A percentile compares a stretch with the other conserved stretches of the same genome.
phyloP scores from a whole-genome alignment of 768 basidiomycete species.

The button mushroom (Agaricus bisporus) region DNA sequence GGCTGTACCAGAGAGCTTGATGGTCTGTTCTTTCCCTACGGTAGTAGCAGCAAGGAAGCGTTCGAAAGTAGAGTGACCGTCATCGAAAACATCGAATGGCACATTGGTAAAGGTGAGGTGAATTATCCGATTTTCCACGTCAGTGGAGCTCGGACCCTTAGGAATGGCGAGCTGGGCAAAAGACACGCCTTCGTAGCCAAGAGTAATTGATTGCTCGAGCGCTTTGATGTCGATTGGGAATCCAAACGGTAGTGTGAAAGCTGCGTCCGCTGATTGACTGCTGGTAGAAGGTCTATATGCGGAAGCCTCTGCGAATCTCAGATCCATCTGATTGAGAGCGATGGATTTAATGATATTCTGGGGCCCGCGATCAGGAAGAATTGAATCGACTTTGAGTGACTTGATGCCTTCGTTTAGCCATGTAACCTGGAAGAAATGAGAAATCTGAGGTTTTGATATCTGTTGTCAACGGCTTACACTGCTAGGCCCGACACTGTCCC shows the following conservation, averaged over 20 bases:
- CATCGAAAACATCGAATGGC: slow-evolving; percentile 50
- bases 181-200: slow-evolving; percentile 42
- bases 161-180: slow-evolving; percentile 62
- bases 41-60: slow-evolving; percentile 60
- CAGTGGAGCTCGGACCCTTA: slow-evolving; percentile 48
- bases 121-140: slow-evolving; percentile 57
- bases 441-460: neutral
- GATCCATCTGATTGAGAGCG: slow-evolving; percentile 47
- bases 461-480: slow-evolving; percentile 32
- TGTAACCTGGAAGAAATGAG: slow-evolving; percentile 38
- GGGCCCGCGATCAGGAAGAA: slow-evolving; percentile 57
- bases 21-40: slow-evolving; percentile 33
- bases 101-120: slow-evolving; percentile 52
- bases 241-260: slow-evolving; percentile 61
- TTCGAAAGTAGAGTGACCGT: slow-evolving; percentile 47
- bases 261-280: slow-evolving; percentile 53
- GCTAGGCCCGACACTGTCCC: slow-evolving; percentile 49
- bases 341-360: slow-evolving; percentile 63
- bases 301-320: slow-evolving; percentile 52
- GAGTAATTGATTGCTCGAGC: slow-evolving; percentile 52
- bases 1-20: slow-evolving; percentile 49
- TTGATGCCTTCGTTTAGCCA: slow-evolving; percentile 74
- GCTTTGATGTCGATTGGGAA: slow-evolving; percentile 66
- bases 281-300: slow-evolving; percentile 54
- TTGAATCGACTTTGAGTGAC: slow-evolving; percentile 48